Conservation (phyloP, 192 early-diverging fungal species). For the Coemansia sp. region DNA sequence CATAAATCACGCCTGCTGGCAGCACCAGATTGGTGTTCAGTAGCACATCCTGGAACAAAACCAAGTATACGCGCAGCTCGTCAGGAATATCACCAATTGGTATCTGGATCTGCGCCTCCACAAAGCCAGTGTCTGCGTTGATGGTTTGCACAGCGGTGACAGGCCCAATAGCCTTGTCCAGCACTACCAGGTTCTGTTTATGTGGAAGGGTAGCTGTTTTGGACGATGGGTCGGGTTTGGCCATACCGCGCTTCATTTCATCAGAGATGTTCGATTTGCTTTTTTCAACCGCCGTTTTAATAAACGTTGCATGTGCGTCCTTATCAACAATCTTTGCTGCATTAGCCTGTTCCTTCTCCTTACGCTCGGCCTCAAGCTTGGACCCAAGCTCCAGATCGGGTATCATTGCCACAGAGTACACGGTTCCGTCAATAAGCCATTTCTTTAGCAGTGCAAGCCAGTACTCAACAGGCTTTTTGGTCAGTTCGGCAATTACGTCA, state of each 20-base stretch:
- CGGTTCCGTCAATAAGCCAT: constrained; percentile 31
- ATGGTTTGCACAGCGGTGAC: constrained; percentile 63
- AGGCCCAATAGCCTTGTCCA: constrained; percentile 28
- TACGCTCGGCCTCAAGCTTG: constrained; percentile 27
- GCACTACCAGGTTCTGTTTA: constrained; percentile 4
- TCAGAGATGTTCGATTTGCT: constrained; percentile 50
- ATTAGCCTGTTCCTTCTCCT: constrained; percentile 20
- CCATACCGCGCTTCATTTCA: constrained; percentile 59
- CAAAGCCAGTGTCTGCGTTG: constrained; percentile 66
- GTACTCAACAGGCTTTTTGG: constrained; percentile 19
- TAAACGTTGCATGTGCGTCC: constrained; percentile 50
- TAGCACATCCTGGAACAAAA: constrained; percentile 74
- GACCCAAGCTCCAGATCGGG: constrained; percentile 21
- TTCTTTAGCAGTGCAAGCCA: constrained; percentile 45
- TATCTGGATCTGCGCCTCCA: constrained; percentile 60
- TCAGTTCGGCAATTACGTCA: constrained; percentile 26
- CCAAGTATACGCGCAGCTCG: constrained; percentile 65
- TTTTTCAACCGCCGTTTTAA: constrained; percentile 39
- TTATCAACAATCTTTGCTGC: constrained; percentile 19
- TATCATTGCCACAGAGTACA: constrained; percentile 28
- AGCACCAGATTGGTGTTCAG: constrained; percentile 59
- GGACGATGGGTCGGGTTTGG: constrained; percentile 29
- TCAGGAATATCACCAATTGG: constrained; percentile 57
- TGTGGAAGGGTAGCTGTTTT: constrained; percentile 16
- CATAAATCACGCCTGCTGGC: constrained; percentile 43